phyloP scores from a whole-genome alignment of 495 filamentous ascomycete species.

The Friedmanniomyces endolithicus region DNA sequence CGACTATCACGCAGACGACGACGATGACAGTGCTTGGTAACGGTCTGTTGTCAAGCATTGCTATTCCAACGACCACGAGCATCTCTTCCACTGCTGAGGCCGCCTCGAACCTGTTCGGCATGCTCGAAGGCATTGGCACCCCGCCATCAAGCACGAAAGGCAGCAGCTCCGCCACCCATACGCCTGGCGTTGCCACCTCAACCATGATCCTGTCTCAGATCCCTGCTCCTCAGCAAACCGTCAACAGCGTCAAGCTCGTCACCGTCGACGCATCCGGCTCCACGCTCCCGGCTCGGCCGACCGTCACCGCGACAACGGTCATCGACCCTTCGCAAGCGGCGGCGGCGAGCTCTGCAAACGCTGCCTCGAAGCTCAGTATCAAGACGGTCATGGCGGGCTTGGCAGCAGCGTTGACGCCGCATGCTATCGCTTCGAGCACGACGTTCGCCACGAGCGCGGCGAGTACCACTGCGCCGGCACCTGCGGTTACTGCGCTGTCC shows the following conservation, averaged over 20 bases:
- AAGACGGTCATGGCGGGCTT: not conserved
- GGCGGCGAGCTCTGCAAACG: not conserved
- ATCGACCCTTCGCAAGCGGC: conserved; percentile 6
- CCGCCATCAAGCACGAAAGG: not conserved
- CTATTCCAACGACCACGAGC: not conserved
- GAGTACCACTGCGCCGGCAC: not conserved
- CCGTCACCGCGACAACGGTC: not conserved
- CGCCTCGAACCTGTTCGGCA: conserved; percentile 7
- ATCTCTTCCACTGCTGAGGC: not conserved
- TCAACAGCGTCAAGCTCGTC: conserved; percentile 7
- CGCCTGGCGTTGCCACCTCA: not conserved
- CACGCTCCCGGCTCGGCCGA: conserved; percentile 2
- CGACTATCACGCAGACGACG: not conserved
- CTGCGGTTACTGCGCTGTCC: not conserved
- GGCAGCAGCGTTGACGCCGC: not conserved
- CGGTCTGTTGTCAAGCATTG: not conserved
- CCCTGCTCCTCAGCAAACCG: not conserved
- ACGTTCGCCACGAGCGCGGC: not conserved
- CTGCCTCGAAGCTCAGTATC: not conserved
- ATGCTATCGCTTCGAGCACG: conserved; percentile 1
- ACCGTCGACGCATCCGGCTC: conserved; percentile 6
- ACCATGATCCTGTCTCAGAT: not conserved
- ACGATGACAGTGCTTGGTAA: conserved; percentile 3
- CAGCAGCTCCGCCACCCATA: not conserved
- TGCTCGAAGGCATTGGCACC: not conserved